A percentile compares a stretch with the other conserved stretches of the same genome.
Conservation (phyloP, 495 filamentous ascomycete species). For the Viridothelium virens region DNA sequence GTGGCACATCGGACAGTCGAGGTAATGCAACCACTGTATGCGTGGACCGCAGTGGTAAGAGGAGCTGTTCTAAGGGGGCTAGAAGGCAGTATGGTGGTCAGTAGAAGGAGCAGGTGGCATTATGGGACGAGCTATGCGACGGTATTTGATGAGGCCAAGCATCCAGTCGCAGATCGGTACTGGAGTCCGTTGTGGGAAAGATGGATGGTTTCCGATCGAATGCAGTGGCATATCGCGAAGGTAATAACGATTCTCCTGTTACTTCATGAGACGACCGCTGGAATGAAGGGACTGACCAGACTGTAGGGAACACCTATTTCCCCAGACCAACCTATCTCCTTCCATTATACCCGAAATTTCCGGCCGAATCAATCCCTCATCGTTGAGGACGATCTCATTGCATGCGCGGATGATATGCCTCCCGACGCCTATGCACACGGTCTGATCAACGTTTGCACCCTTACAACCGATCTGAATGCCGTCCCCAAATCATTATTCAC, state of each 20-base stretch:
- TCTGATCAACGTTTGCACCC: constrained; percentile 62
- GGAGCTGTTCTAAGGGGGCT: constrained; percentile 60
- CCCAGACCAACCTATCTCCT: constrained; percentile 57
- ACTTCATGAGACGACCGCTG: constrained; percentile 7
- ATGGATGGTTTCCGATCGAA: constrained; percentile 72
- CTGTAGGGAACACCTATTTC: constrained; percentile 58
- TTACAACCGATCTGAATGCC: constrained; percentile 63
- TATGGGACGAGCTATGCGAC: constrained; percentile 75
- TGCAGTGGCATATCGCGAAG: constrained; percentile 75
- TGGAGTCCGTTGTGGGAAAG: constrained; percentile 71
- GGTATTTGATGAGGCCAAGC: constrained; percentile 62
- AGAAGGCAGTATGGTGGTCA: constrained; percentile 64
- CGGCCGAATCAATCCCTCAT: constrained; percentile 55
- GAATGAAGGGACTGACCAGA: not conserved
- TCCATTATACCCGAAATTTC: constrained; percentile 75
- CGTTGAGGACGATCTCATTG: constrained; percentile 67
- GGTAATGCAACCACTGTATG: constrained; percentile 59
- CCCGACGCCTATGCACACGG: constrained; percentile 40
- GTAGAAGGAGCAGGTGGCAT: constrained; percentile 58
- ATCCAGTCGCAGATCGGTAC: constrained; percentile 58
- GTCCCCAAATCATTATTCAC: constrained; percentile 61
- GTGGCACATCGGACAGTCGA: constrained; percentile 38
- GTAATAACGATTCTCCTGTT: constrained; percentile 34
- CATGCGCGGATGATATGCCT: constrained; percentile 56
- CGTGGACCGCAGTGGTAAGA: constrained; percentile 69